Conservation (phyloP, 441 rosid genomes). For the Sinapis alba region DNA sequence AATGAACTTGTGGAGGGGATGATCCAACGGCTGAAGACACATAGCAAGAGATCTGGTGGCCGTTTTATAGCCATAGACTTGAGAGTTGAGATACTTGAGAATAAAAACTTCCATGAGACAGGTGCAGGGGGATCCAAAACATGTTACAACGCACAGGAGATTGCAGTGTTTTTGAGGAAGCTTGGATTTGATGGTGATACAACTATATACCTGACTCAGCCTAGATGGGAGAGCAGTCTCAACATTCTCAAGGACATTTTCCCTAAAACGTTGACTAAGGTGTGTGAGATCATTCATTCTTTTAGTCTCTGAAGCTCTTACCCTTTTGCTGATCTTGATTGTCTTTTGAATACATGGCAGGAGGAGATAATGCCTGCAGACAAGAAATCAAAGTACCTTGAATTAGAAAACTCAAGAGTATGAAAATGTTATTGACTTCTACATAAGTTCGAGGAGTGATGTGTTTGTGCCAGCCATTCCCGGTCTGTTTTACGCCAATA, state of each 20-base stretch:
- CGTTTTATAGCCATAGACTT: conserved; percentile 89
- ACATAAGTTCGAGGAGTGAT: conserved; percentile 78
- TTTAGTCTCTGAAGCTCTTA: conserved; percentile 6
- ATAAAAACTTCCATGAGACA: conserved; percentile 64
- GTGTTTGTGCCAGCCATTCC: too few species aligned
- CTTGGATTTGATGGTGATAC: conserved; percentile 76
- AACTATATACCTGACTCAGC: conserved; percentile 80
- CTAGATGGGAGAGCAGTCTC: conserved; percentile 90
- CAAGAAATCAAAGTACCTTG: conserved; percentile 68
- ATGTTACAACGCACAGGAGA: conserved; percentile 79
- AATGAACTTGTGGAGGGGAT: conserved; percentile 75
- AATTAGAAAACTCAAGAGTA: conserved; percentile 71
- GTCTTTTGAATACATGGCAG: conserved; percentile 47
- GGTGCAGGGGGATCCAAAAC: conserved; percentile 59
- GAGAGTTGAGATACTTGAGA: conserved; percentile 72
- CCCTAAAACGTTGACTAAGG: conserved; percentile 93
- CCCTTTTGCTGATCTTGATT: not conserved
- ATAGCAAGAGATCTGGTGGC: conserved; percentile 73
- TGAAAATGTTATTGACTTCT: conserved; percentile 89
- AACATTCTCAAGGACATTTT: conserved; percentile 79
- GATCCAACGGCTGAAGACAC: conserved; percentile 68
- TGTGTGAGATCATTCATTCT: conserved; percentile 19
- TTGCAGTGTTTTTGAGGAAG: conserved; percentile 81
- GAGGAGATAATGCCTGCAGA: conserved; percentile 84
- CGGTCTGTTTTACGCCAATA: too few species aligned